A percentile compares a stretch with the other conserved stretches of the same genome.
These are phyloP conservation scores for Heterobasidion occidentale DNA, from an alignment of 1,284 basidiomycete genomes.

Conservation along the genomic window DNA sequence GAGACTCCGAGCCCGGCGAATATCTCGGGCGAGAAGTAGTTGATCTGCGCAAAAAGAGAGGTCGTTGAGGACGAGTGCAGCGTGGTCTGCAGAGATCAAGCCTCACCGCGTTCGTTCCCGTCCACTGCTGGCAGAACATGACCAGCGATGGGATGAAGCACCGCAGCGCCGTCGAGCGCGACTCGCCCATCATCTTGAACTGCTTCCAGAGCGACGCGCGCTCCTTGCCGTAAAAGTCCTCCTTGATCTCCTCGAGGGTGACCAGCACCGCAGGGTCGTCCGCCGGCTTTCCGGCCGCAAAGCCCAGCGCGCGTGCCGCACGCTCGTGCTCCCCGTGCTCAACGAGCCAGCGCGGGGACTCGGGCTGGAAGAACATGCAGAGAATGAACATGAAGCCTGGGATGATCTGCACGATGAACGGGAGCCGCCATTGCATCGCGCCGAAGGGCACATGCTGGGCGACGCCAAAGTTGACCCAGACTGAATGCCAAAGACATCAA, in stretches of 20 bases:
- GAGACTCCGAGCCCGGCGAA: conserved; percentile 47
- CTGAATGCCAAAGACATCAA: conserved; percentile 12
- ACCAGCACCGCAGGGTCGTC: conserved; percentile 32
- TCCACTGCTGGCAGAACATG: conserved; percentile 54
- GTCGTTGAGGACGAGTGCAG: neutral
- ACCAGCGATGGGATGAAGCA: conserved; percentile 45
- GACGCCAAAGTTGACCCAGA: conserved; percentile 41
- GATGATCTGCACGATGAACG: conserved; percentile 45
- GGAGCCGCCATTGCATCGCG: conserved; percentile 46
- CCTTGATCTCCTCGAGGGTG: conserved; percentile 44
- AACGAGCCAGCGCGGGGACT: conserved; percentile 57
- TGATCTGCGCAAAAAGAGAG: conserved; percentile 23
- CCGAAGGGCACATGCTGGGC: conserved; percentile 25
- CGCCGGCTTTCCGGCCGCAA: conserved; percentile 29
- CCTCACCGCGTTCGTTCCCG: conserved; percentile 40
- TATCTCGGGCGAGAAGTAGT: conserved; percentile 43
- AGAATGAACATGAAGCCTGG: conserved; percentile 42
- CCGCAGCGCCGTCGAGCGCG: conserved; percentile 32
- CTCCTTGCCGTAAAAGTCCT: conserved; percentile 38
- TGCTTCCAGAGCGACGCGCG: conserved; percentile 27
- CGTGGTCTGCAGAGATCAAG: neutral
- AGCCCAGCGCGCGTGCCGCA: conserved; percentile 42
- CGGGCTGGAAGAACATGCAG: conserved; percentile 43
- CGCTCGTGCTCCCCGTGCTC: conserved; percentile 41
- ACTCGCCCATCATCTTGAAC: conserved; percentile 36